phyloP scores from a whole-genome alignment of 2,329 filamentous ascomycete genomes.

The Daldinia sp. region DNA sequence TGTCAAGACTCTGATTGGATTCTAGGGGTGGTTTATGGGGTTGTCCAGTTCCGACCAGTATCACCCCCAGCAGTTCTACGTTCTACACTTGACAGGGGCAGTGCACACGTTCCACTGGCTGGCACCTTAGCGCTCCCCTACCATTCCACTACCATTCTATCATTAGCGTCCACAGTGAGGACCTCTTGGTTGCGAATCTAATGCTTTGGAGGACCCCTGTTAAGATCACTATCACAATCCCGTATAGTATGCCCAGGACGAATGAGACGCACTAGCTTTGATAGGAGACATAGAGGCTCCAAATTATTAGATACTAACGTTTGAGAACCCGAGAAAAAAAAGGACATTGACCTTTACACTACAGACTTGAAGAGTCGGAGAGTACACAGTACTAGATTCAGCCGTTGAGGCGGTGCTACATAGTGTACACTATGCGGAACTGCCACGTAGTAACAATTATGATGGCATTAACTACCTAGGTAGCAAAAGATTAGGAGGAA shows the following conservation, averaged over 20 bases:
- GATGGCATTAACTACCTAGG: neutral
- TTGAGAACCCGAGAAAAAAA: slow-evolving; percentile 4
- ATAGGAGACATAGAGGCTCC: slow-evolving; percentile 17
- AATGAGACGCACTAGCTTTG: slow-evolving; percentile 28
- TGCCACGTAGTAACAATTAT: slow-evolving; percentile 29
- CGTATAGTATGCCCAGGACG: slow-evolving; percentile 21
- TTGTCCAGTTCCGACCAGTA: slow-evolving; percentile 20
- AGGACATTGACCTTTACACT: slow-evolving; percentile 7
- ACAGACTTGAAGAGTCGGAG: slow-evolving; percentile 1
- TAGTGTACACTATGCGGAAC: slow-evolving; percentile 18
- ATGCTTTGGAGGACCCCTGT: slow-evolving; percentile 32
- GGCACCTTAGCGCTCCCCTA: slow-evolving; percentile 36
- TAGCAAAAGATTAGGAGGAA: too few species aligned
- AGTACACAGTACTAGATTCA: slow-evolving; percentile 17
- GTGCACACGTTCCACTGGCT: slow-evolving; percentile 40
- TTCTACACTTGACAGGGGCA: slow-evolving; percentile 39
- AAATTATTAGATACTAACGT: slow-evolving; percentile 10
- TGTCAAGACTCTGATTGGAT: slow-evolving; percentile 36
- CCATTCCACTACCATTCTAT: slow-evolving; percentile 9
- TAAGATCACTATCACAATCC: slow-evolving; percentile 37
- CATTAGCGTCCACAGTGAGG: slow-evolving; percentile 26
- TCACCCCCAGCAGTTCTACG: slow-evolving; percentile 34
- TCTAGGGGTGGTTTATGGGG: slow-evolving; percentile 23
- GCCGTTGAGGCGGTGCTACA: slow-evolving; percentile 37
- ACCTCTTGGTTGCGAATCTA: slow-evolving; percentile 35